Conservation (phyloP, 169 alveolate species). For the Toxoplasma gondii region DNA sequence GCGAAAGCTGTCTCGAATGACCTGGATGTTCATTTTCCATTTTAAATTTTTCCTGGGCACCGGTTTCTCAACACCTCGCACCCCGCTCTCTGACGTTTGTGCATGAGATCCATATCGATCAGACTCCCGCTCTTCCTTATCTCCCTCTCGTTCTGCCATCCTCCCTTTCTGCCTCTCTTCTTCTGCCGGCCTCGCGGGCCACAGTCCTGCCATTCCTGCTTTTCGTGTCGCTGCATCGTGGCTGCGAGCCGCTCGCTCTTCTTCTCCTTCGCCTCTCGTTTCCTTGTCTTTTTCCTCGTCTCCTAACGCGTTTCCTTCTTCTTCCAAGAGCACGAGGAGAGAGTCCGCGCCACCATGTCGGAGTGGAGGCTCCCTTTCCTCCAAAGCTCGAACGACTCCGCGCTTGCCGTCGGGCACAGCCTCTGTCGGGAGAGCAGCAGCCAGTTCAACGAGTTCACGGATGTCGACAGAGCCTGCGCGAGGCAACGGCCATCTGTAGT, state of each 20-base stretch:
- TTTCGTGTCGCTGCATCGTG: background rate
- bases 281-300: too few relatives aligned
- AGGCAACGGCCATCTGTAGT: background rate
- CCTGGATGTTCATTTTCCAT: background rate
- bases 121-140: too few relatives aligned
- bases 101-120: background rate
- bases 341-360: background rate
- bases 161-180: background rate
- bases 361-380: background rate
- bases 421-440: background rate
- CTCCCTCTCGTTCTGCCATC: background rate
- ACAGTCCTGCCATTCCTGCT: background rate
- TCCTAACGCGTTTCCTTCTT: background rate
- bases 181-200: background rate
- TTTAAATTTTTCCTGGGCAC: background rate
- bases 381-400: background rate
- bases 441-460: background rate
- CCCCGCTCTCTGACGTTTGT: background rate
- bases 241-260: too few relatives aligned
- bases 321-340: background rate
- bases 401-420: background rate
- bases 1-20: background rate
- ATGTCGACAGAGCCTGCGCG: background rate
- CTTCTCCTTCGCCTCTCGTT: too few relatives aligned
- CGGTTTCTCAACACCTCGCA: background rate